Base-by-base conservation (phyloP, 1,139 yeast species). In the Kurtzmaniella quercitrusa region DNA sequence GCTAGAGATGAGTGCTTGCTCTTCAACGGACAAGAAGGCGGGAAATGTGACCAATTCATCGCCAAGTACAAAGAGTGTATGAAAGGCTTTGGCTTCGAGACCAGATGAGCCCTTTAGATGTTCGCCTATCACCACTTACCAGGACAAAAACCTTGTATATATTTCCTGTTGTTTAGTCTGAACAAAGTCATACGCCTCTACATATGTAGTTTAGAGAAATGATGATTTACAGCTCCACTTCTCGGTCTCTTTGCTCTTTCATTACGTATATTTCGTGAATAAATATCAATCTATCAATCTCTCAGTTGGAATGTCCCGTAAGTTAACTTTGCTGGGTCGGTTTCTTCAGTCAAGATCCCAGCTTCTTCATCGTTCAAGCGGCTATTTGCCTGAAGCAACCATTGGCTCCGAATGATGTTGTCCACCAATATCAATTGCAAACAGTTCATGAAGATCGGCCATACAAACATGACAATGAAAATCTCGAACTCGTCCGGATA, bases 361-460 rank as follows among this genome's bases (percentile, higher is more conserved):
- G 53, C 49, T 36, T 44, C 51, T 23, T 53, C 55, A 24, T 50
- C 43, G 9, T 50, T 51, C 27, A 57, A 48, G 39, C 58, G 44
- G 36, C 52, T 51, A 49, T 65, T 66, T 12, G 57, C 53, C 37
- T 52, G 51, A 27, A 43, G 19, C 54, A 67, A 58, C 42, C 62
- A 49, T 44, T 70, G 73, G 50, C 68, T 66, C 60, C 86, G 89
- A 53, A 93, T 90, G 48, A 93, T 85, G 55, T 86, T 86, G 60
- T 93, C 98, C 38, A 93, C 82, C 51, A 93, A 77, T 41, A 87
- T 77, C 57, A 89, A 85, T 65, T 93, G 98, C 52, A 93, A 71
- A 48, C 94, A 82, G 62, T 93, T 91, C 85, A 93, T 80, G 16
- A 82, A 62, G 2, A 85, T 70, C 1, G 94, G 94, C 48, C 85